A percentile compares a stretch with the other conserved stretches of the same genome.
These are phyloP conservation scores for Zarea fungicola DNA, from an alignment of 2,329 filamentous ascomycete species.

Conservation along the genomic window DNA sequence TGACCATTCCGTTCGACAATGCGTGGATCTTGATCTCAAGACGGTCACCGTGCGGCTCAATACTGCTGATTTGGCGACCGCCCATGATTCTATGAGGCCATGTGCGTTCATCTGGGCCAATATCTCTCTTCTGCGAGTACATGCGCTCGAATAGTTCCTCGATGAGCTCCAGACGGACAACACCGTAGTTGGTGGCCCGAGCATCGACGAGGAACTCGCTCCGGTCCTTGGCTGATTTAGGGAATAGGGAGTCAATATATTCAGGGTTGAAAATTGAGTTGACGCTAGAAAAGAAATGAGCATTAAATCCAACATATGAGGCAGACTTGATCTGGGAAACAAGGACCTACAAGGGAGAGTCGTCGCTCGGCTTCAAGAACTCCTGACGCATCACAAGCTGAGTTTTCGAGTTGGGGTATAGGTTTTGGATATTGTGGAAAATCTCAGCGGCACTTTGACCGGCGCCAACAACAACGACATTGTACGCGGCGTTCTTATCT, in stretches of 20 bases:
- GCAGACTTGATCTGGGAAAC: background rate
- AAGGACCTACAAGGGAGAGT: slow-evolving; percentile 80
- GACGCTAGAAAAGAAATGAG: slow-evolving; percentile 59
- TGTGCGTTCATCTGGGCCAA: slow-evolving; percentile 60
- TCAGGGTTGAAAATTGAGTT: slow-evolving; percentile 95
- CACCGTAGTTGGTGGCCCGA: slow-evolving; percentile 87
- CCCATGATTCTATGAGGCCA: slow-evolving; percentile 82
- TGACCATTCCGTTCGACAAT: slow-evolving; percentile 32
- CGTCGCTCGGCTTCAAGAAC: slow-evolving; percentile 84
- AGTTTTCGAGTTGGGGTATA: slow-evolving; percentile 78
- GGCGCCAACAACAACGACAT: slow-evolving; percentile 78
- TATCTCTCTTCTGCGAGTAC: slow-evolving; percentile 75
- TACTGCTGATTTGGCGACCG: slow-evolving; percentile 58
- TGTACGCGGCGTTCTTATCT: slow-evolving; percentile 54
- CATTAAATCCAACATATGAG: background rate
- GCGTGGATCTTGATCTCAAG: slow-evolving; percentile 57
- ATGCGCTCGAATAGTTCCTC: slow-evolving; percentile 83
- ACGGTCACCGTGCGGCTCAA: slow-evolving; percentile 45
- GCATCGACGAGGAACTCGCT: slow-evolving; percentile 59
- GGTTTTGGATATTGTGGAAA: slow-evolving; percentile 77
- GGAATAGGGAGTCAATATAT: slow-evolving; percentile 71
- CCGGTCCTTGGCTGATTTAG: slow-evolving; percentile 59
- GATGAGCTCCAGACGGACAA: slow-evolving; percentile 85
- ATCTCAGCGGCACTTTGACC: slow-evolving; percentile 95
- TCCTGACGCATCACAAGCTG: slow-evolving; percentile 75